Percentiles rank a stretch among this genome's conserved stretches.
These are phyloP conservation scores for Apiotrichum brassicae DNA, from an alignment of 1,284 basidiomycete species.

Conservation along the genomic window DNA sequence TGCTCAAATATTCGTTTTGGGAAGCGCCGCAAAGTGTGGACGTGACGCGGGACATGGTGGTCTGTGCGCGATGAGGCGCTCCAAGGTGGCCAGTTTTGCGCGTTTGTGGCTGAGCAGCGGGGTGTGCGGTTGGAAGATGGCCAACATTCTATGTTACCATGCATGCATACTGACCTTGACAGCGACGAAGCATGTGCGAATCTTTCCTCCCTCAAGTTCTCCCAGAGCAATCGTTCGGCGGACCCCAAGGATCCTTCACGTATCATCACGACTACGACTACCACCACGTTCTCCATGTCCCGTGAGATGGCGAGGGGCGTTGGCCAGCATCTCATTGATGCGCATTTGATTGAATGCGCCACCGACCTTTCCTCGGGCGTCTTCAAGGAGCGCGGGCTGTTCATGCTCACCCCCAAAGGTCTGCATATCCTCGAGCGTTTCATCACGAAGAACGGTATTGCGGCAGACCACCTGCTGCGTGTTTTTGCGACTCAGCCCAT, in stretches of 20 bases:
- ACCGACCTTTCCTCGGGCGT: conserved; percentile 76
- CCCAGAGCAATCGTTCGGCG: conserved; percentile 94
- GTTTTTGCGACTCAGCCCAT: conserved; percentile 92
- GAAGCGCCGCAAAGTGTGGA: no score
- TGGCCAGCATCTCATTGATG: conserved; percentile 99
- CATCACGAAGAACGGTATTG: conserved; percentile 97
- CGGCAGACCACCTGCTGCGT: conserved; percentile 77
- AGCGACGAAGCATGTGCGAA: conserved; percentile 94
- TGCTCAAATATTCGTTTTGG: no score
- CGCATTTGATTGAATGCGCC: conserved; percentile 92
- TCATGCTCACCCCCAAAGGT: conserved; percentile 92
- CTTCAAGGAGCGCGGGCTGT: conserved; percentile 97
- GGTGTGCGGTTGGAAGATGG: no score
- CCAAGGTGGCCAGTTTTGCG: no score
- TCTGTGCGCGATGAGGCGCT: no score
- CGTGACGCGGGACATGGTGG: no score
- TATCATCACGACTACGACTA: conserved; percentile 97
- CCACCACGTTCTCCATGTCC: conserved; percentile 99
- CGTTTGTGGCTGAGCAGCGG: no score
- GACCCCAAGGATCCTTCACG: conserved; percentile 95
- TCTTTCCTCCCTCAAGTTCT: conserved; percentile 92
- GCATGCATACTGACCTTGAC: conserved; percentile 13
- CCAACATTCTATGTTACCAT: no score
- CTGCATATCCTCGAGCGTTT: conserved; percentile 97
- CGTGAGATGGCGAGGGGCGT: conserved; percentile 99